These are phyloP conservation scores for Plasmodiophora brassicae DNA, from an alignment of 208 protist genomes.

Conservation along the genomic window DNA sequence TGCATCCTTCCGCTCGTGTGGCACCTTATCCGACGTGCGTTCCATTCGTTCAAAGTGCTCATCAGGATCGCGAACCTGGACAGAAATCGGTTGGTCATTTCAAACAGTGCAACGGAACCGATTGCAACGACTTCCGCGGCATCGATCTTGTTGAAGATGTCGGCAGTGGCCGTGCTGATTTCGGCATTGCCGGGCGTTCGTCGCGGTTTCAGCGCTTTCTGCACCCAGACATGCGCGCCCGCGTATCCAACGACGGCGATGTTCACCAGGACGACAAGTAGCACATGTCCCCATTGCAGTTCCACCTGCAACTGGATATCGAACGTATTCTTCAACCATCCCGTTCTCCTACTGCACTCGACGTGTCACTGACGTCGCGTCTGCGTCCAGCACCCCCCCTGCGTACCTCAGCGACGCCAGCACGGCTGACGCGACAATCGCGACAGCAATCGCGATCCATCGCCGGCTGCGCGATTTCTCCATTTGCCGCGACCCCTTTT, in stretches of 20 bases:
- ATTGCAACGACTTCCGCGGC: not conserved
- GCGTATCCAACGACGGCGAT: not conserved
- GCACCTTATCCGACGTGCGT: not conserved
- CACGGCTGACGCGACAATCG: too few relatives aligned
- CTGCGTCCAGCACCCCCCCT: too few relatives aligned
- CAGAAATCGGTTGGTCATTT: not conserved
- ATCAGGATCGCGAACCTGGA: not conserved
- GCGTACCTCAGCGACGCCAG: too few relatives aligned
- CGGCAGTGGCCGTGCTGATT: constrained; percentile 7
- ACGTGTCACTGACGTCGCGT: too few relatives aligned
- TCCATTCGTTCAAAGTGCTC: constrained; percentile 9
- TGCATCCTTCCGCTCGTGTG: not conserved
- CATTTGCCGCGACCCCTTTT: too few relatives aligned
- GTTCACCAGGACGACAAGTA: not conserved
- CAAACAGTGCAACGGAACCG: not conserved
- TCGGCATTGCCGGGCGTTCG: not conserved
- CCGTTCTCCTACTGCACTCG: too few relatives aligned
- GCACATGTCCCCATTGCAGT: not conserved
- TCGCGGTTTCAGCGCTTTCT: not conserved
- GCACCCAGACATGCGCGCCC: not conserved
- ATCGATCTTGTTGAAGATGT: not conserved
- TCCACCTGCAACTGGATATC: constrained; percentile 1
- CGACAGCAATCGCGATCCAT: too few relatives aligned
- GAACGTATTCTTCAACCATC: too few relatives aligned
- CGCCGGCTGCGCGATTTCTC: too few relatives aligned